Percentiles rank a stretch among this genome's conserved stretches.
phyloP scores from a whole-genome alignment of 2,329 filamentous ascomycete species.

The Meredithiella fracta region DNA sequence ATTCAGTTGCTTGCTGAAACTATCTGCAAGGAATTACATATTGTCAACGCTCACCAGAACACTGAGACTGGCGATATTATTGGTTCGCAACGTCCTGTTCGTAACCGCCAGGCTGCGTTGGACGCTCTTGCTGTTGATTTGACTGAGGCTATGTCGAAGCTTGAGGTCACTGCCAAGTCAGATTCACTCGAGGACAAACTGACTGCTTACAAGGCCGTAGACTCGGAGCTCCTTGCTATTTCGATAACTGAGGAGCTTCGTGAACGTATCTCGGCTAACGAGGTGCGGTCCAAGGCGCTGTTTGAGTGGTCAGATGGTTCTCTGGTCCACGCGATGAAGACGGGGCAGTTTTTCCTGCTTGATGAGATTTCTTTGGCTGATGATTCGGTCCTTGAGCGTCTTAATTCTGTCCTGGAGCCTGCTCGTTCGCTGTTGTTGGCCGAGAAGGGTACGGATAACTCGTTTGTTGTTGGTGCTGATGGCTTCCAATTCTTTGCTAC shows the following conservation, averaged over 20 bases:
- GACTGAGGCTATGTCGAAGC: constrained; percentile 27
- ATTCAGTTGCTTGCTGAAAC: constrained; percentile 82
- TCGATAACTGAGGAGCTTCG: constrained; percentile 32
- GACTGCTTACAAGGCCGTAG: constrained; percentile 29
- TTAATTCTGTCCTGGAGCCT: constrained; percentile 93
- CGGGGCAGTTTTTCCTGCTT: constrained; percentile 77
- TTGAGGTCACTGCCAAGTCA: constrained; percentile 15
- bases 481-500: constrained; percentile 95
- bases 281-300: constrained; percentile 57
- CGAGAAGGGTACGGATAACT: constrained; percentile 78
- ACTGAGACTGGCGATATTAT: constrained; percentile 96
- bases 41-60: constrained; percentile 95
- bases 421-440: constrained; percentile 73
- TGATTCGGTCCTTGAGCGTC: constrained; percentile 85
- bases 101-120: constrained; percentile 63
- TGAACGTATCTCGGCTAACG: constrained; percentile 30
- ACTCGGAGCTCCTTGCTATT: constrained; percentile 24
- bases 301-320: constrained; percentile 97
- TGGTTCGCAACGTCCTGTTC: constrained; percentile 78
- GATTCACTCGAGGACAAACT: constrained; percentile 15
- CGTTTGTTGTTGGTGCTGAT: constrained; percentile 55
- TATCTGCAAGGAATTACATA: constrained; percentile 58
- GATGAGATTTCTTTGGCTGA: constrained; percentile 97
- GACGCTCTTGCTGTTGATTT: constrained; percentile 50
- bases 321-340: constrained; percentile 83